phyloP scores from a whole-genome alignment of 1,284 basidiomycete species.

The Malassezia cuniculi region DNA sequence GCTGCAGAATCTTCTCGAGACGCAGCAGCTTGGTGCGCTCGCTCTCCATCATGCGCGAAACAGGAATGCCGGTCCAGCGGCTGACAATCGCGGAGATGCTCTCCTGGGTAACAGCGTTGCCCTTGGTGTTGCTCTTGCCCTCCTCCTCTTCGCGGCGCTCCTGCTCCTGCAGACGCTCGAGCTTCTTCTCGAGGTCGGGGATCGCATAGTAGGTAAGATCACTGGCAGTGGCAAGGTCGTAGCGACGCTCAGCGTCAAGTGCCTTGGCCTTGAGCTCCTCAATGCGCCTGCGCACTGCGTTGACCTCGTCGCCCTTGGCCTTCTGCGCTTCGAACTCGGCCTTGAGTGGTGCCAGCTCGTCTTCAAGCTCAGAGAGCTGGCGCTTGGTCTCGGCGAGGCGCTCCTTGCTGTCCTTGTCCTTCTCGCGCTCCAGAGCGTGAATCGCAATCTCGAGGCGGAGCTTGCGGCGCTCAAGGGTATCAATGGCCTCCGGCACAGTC shows the following conservation, averaged over 20 bases:
- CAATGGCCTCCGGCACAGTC: constrained; percentile 85
- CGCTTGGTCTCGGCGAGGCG: constrained; percentile 66
- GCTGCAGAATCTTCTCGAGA: constrained; percentile 32
- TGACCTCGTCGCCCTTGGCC: constrained; percentile 70
- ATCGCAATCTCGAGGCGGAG: constrained; percentile 90
- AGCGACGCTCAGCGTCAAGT: constrained; percentile 81
- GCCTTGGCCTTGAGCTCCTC: constrained; percentile 86
- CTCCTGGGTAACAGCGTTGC: constrained; percentile 36
- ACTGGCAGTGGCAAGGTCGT: constrained; percentile 50
- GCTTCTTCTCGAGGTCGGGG: constrained; percentile 66
- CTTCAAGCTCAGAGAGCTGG: constrained; percentile 72
- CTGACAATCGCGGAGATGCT: constrained; percentile 52
- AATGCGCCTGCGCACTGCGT: constrained; percentile 64
- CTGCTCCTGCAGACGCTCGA: constrained; percentile 50
- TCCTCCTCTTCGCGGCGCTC: constrained; percentile 48
- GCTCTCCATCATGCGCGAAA: constrained; percentile 44
- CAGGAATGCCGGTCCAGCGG: constrained; percentile 49
- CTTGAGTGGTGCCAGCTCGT: constrained; percentile 74
- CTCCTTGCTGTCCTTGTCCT: constrained; percentile 78
- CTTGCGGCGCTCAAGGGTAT: constrained; percentile 80
- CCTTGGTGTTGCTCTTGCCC: constrained; percentile 19
- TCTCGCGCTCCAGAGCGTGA: constrained; percentile 68
- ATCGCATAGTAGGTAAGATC: constrained; percentile 86
- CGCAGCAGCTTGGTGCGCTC: constrained; percentile 40
- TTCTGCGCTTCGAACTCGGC: constrained; percentile 84